phyloP scores from a whole-genome alignment of 2,329 filamentous ascomycete genomes.

The Talaromyces sp. region DNA sequence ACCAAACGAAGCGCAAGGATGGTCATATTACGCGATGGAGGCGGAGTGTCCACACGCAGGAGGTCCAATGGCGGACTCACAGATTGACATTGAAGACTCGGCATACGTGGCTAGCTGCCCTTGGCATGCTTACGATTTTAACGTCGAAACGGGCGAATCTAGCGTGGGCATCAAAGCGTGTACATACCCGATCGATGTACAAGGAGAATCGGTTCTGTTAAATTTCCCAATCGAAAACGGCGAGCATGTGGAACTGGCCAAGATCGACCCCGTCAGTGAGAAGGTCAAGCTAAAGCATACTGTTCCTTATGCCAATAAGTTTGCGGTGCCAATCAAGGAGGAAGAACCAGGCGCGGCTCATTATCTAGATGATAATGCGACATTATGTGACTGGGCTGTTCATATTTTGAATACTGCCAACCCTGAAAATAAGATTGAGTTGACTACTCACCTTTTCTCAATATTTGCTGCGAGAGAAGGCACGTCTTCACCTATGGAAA shows the following conservation, averaged over 20 bases:
- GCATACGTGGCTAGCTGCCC: conserved; percentile 52
- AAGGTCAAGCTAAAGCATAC: conserved; percentile 49
- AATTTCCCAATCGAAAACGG: conserved; percentile 31
- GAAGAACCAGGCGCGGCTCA: conserved; percentile 17
- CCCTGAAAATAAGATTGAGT: conserved; percentile 52
- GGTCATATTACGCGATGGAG: conserved; percentile 54
- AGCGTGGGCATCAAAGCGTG: conserved; percentile 53
- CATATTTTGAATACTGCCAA: conserved; percentile 51
- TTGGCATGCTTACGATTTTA: conserved; percentile 55
- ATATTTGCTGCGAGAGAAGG: conserved; percentile 45
- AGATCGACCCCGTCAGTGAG: conserved; percentile 50
- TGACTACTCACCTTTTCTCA: conserved; percentile 49
- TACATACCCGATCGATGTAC: conserved; percentile 48
- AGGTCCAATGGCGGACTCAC: conserved; percentile 50
- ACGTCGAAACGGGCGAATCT: conserved; percentile 53
- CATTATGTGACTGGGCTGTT: conserved; percentile 53
- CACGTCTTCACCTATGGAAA: conserved; percentile 44
- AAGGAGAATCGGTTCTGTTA: conserved; percentile 39
- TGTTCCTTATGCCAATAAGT: conserved; percentile 15
- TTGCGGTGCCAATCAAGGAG: conserved; percentile 11
- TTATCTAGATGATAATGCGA: conserved; percentile 46
- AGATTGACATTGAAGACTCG: conserved; percentile 53
- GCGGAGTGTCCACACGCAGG: conserved; percentile 53
- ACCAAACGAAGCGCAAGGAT: conserved; percentile 42
- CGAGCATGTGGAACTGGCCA: conserved; percentile 30